phyloP scores from a whole-genome alignment of 2,329 filamentous ascomycete genomes.

The Fusarium sp. region DNA sequence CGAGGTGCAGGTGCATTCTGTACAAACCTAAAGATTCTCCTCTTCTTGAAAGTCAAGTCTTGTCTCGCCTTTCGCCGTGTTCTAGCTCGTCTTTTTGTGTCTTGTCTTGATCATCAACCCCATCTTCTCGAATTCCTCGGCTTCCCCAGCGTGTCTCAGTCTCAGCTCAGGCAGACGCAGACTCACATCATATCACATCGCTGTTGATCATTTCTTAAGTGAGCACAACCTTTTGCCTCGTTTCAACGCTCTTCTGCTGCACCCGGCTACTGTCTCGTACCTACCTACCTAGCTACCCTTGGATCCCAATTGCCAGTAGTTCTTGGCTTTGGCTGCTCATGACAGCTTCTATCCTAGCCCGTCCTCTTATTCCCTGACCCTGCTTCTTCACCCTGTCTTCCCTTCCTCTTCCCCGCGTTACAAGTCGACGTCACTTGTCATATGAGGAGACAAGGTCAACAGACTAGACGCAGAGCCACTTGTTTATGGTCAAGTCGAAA shows the following conservation, averaged over 20 bases:
- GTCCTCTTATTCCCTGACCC: conserved; percentile 18
- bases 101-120: not conserved
- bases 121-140: conserved; percentile 16
- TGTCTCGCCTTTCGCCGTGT: not conserved
- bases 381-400: conserved; percentile 8
- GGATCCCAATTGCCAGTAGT: conserved; percentile 14
- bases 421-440: conserved; percentile 32
- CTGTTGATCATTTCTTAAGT: conserved; percentile 43
- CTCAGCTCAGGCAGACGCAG: not conserved
- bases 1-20: conserved; percentile 6
- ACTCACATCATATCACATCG: conserved; percentile 22
- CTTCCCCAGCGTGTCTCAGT: conserved; percentile 17
- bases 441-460: conserved; percentile 16
- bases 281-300: not conserved
- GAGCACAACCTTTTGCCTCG: conserved; percentile 36
- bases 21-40: not conserved
- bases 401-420: conserved; percentile 30
- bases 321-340: conserved; percentile 30
- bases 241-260: conserved; percentile 9
- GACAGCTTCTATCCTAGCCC: not conserved
- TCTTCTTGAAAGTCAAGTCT: not conserved
- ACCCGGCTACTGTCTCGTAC: not conserved
- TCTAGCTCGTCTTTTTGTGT: not conserved
- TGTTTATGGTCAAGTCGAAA: not conserved
- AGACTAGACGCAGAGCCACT: not conserved